Conservation (phyloP, 352 stramenopile species). For the Phytophthora ohioensis region DNA sequence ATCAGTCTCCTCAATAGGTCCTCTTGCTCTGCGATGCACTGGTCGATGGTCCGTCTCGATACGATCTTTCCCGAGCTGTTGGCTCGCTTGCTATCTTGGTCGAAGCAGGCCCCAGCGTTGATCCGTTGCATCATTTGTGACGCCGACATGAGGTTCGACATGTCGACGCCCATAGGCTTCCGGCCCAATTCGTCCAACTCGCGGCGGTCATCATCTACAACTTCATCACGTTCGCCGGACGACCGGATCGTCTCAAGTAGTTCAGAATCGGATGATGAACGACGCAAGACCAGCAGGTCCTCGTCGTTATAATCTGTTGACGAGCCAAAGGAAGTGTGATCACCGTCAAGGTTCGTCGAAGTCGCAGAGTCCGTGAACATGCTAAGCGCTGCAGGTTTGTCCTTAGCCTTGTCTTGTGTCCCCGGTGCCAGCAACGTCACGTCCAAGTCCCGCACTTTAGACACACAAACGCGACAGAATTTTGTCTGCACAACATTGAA, state of each 20-base stretch:
- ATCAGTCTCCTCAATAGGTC: slow-evolving; percentile 38
- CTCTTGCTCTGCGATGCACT: slow-evolving; percentile 48
- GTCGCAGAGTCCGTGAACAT: slow-evolving; percentile 30
- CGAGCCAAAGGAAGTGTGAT: slow-evolving; percentile 25
- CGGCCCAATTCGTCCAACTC: slow-evolving; percentile 12
- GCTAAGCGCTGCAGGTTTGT: slow-evolving; percentile 8
- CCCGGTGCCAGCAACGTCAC: slow-evolving; percentile 33
- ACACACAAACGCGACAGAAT: slow-evolving; percentile 66
- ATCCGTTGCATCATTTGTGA: slow-evolving; percentile 40
- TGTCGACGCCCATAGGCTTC: slow-evolving; percentile 31
- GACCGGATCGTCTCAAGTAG: slow-evolving; percentile 42
- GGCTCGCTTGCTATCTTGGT: slow-evolving; percentile 12
- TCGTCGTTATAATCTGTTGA: slow-evolving; percentile 16
- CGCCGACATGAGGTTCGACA: slow-evolving; percentile 37
- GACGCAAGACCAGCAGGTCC: slow-evolving; percentile 14
- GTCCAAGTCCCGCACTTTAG: slow-evolving; percentile 51
- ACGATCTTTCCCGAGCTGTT: not conserved
- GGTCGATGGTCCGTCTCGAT: slow-evolving; percentile 34
- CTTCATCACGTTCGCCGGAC: slow-evolving; percentile 31
- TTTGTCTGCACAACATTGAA: slow-evolving; percentile 65
- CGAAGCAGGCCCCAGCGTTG: slow-evolving; percentile 27
- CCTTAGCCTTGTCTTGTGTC: slow-evolving; percentile 5
- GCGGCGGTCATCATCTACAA: slow-evolving; percentile 29
- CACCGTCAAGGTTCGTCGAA: slow-evolving; percentile 38
- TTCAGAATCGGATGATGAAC: slow-evolving; percentile 38